These are phyloP conservation scores for Limonium bicolor DNA, from an alignment of 148 eudicot species.

Conservation along the genomic window DNA sequence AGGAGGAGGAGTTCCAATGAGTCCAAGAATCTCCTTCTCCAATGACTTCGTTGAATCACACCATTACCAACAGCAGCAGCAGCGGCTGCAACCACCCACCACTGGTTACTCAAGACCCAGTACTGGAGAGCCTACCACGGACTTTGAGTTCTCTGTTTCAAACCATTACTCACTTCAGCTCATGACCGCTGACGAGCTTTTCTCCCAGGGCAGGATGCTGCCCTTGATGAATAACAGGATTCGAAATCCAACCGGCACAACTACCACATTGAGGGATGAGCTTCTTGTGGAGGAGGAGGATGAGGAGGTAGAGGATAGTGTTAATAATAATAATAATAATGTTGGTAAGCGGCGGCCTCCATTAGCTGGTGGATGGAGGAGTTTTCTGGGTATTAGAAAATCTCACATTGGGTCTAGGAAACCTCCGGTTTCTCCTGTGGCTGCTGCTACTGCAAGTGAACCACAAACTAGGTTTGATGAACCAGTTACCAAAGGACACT, in stretches of 20 bases:
- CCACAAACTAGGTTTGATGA: no score
- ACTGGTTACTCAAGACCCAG: no score
- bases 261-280: constrained; percentile 54
- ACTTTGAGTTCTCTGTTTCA: constrained; percentile 65
- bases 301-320: constrained; percentile 4
- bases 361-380: constrained; percentile 55
- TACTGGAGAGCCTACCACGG: no score
- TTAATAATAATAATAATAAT: no score
- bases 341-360: no score
- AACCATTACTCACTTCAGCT: constrained; percentile 17
- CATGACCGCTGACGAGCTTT: constrained; percentile 77
- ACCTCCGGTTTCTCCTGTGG: no score
- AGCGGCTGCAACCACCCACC: no score
- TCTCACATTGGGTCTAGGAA: constrained; percentile 64
- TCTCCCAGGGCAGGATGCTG: constrained; percentile 52
- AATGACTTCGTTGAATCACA: constrained; percentile 71
- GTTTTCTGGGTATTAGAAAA: constrained; percentile 62
- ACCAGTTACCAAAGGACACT: no score
- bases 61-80: neutral
- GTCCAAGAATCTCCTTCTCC: constrained; percentile 91
- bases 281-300: constrained; percentile 36
- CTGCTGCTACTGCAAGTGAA: no score
- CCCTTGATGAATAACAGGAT: constrained; percentile 33
- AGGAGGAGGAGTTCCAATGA: constrained; percentile 17
- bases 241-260: neutral